Evolutionary conservation across 306 rosid genomes (phyloP), one percentile per base, ranked within the genome.

Genomic region (Vigna hirtella): DNA sequence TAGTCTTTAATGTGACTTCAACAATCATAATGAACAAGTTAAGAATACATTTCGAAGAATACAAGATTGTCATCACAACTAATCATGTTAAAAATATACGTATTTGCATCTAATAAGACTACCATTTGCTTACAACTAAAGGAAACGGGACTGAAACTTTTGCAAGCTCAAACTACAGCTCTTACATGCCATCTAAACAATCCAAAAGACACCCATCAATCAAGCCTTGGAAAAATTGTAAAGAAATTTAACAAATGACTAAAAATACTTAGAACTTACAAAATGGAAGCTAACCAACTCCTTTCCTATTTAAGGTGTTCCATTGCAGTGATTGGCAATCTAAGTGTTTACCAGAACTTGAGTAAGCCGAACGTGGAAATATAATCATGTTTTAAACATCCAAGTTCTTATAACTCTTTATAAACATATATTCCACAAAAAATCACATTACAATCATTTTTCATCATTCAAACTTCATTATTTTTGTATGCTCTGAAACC

Each of bases 331-430:
- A 20, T 17, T 7, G 51, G 30, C 49, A 28, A 5, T 50, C 20
- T 42, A 62, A 70, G 77, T 70, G 26, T 32, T 67, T 49, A 73
- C 51, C 62, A 67, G 66, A 68, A 76, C 47, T 43, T 64, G 18
- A 65, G 51, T 49, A 17, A 38, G 40, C 47, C 42, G 16, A 8
- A 11, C 11, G 5, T 18, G 20, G 22, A 9, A 65, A 66, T 20
- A 42, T 30, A 28, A 70, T 76, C 53, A 45, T 38, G 49, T 9
- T 17, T 22, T 5, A 75, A 79, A 43, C 49, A 70, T 48, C 8
- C 56, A 4, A 1, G 12, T 34, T 40, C 53, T 66, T 45, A 68
- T 9, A 9, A 11, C 3, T 53, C 73, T 15, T 49, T 43, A 50
- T 13, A 30, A 6, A 34, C 57, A 74, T 47, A 67, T 30, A 2